Base-by-base conservation (phyloP, 176 grass and related monocot species). In the Bonia amplexicaulis region DNA sequence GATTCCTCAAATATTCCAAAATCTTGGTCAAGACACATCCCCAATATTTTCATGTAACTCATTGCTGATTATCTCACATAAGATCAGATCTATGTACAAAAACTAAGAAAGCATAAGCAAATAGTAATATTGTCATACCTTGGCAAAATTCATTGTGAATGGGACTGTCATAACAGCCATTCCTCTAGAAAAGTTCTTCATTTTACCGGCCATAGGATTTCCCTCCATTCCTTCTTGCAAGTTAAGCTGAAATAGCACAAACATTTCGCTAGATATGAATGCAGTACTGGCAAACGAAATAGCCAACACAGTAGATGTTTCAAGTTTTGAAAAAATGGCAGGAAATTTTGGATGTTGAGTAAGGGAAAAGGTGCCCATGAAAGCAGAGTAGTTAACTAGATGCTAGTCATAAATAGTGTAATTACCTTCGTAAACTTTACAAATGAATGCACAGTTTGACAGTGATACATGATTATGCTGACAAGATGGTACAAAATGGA, bases 211-310 rank as follows among this genome's bases (percentile, higher is more conserved):
- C 88, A 87, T 87, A 65, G 93, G 55, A 92, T 91, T 99, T 55
- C 90, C 93, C 79, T 96, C 86, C 88, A 96, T 85, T 71, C 93
- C 96, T 94, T 94, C 88, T 92, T 98, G 96, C 88, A 96, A 89
- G 80, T 98, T 98, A 68, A 95, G 78, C 96, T 98, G 85, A 78
- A 84, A 84, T 52, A 69, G 55, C 42, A 87, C 13, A 37, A 80
- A 40, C 69, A 41, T 74, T 60, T 42, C 12, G 16, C 69, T 62
- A 63, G 11, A 67, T 80, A 82, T 58, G 35, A 77, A 26, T 85
- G 19, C 12, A n/a, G 16, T 45, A 54, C 59, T 19, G 45, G 17
- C 71, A 49, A 72, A 76, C 51, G 76, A 66, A 80, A 76, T 46
- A 80, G 27, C 26, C 31, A 82, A 67, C 53, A 79, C 29, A 77